Base-by-base conservation (phyloP, 495 filamentous ascomycete genomes). In the Talaromyces trachyspermus region DNA sequence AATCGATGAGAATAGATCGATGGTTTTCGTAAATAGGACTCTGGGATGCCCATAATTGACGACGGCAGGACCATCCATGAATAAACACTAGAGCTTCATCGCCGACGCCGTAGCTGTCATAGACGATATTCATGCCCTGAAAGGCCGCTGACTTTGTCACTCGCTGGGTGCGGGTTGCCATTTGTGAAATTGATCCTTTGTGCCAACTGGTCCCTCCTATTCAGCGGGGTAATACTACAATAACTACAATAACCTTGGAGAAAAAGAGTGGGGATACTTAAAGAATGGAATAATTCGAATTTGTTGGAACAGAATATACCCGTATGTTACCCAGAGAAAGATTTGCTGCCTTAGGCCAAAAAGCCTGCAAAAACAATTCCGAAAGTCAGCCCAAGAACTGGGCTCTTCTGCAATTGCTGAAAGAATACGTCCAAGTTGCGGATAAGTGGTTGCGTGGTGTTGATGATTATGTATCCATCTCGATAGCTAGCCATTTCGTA, bases 31-130 rank as follows among this genome's bases (percentile, higher is more conserved):
- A 40, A 11, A 40, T 19, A 18, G 37, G 37, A 22, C 37, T 23
- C 37, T 40, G 37, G 9, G 18, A 40, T 40, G 37, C 17, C 37
- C 37, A 40, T 23, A 40, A 23, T 40, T 40, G 37, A 40, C 37
- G 37, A 40, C 18, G 17, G 37, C 37, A 40, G 37, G n/a, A 17
- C 37, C 37, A 40, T 40, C 37, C 37, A 40, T 22, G 37, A 18
- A 40, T 40, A 18, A 40, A 40, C 12, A 40, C 3, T 5, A 40
- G 37, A 23, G 1, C 6, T 40, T 23, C 37, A 9, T 40, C 37
- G 18, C 5, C 37, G 37, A 40, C 17, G 20, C 37, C 37, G 18
- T 40, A 40, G 37, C 37, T 40, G 37, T 40, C 37, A 23, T 40
- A 40, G 17, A 40, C 37, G 37, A 40, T 40, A 11, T 40, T 23